These are phyloP conservation scores for Rhynchospora tenuis DNA, from an alignment of 176 grass and related monocot genomes.

Conservation along the genomic window DNA sequence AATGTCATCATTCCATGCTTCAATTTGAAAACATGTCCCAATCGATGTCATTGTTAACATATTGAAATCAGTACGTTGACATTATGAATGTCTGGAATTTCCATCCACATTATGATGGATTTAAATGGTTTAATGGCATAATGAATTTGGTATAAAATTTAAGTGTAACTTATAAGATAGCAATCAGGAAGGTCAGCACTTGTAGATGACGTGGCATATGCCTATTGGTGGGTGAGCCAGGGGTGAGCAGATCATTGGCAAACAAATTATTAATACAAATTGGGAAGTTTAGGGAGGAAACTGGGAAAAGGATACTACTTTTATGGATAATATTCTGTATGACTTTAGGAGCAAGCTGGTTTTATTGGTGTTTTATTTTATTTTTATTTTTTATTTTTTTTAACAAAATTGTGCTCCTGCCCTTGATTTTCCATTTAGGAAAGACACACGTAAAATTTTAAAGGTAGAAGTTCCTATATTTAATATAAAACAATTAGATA, in stretches of 20 bases:
- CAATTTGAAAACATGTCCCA: neutral
- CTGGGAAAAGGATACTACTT: neutral
- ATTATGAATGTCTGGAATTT: neutral
- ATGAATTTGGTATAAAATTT: neutral
- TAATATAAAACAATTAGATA: neutral
- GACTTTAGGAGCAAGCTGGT: neutral
- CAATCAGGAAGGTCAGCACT: neutral
- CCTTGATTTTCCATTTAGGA: neutral
- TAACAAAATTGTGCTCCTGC: neutral
- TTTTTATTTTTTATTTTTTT: neutral
- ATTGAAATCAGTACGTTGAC: neutral
- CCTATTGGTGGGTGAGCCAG: neutral
- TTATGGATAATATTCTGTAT: neutral
- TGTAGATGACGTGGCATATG: neutral
- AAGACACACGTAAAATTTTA: neutral
- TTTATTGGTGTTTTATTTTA: neutral
- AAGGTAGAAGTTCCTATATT: neutral
- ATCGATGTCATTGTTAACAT: neutral
- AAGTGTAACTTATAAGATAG: neutral
- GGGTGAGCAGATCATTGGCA: neutral
- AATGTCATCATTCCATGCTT: neutral
- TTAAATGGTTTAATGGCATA: constrained; percentile 1
- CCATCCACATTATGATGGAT: neutral
- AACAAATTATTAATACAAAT: neutral
- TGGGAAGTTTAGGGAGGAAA: neutral